Evolutionary conservation across 352 stramenopile genomes (phyloP), one percentile per base, ranked within the genome.

Genomic region (Peronospora belbahrii): DNA sequence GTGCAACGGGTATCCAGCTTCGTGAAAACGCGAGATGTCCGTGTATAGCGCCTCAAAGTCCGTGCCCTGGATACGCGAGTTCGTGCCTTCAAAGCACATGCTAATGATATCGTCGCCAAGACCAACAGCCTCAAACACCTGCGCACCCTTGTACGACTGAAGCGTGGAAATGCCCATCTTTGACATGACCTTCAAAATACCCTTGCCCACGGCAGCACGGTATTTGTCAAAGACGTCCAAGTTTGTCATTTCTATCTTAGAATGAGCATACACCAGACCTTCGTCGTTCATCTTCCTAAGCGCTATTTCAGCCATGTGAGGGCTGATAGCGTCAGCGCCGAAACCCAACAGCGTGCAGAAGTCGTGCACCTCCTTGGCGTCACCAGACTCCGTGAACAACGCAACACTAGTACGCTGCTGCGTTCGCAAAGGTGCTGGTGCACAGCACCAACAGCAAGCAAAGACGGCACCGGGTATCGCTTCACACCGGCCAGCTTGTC

Each of bases 101-200:
- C 79, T 77, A 49, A 98, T 94, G 19, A 97, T 89, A 23, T 97
- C 89, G 27, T 92, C 74, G 4, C 85, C 84, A 25, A 98, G 67
- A 57, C 94, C 94, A 34, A 98, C 83, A 27, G 90, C 90, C 56
- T 98, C 94, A 62, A 98, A 98, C 44, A 97, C 97, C 56, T 98
- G 94, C 10, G 94, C 94, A 36, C 94, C 94, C 51, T 96, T 90
- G 67, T 98, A 98, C 20, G 85, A 97, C 43, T 94, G 86, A 17
- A 98, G 70, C 5, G 96, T 85, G 2, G 85, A 97, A 58, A 98
- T 98, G 47, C 94, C 94, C 86, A 98, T 98, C 73, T 98, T 98
- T 3, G 82, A 96, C 70, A 86, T 86, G 17, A 86, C 74, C 49
- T 86, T 86, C 6, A 86, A 39, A 14, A 86, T 74, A 42, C 74